Evolutionary conservation across 1,284 basidiomycete species (phyloP).

Genomic region (Exobasidium cylindrosporum): DNA sequence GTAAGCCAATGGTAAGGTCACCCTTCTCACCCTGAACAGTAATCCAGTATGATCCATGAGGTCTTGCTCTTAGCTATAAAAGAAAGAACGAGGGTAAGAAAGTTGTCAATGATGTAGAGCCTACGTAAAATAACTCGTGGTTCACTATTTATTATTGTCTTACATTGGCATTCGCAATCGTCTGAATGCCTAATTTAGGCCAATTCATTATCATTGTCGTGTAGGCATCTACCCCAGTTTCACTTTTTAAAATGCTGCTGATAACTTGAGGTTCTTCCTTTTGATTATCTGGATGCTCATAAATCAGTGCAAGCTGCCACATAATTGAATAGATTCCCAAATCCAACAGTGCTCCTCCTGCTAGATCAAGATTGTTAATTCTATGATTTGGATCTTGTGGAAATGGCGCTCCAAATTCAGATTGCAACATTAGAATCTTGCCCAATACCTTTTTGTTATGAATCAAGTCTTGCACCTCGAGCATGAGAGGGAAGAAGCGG

Average conservation of each 20-base stretch:
- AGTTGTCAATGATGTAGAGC: no score
- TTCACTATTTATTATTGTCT: no score
- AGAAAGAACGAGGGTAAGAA: no score
- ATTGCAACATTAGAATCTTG: conserved; percentile 25
- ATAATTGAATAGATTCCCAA: conserved; percentile 56
- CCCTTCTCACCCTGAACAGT: conserved; percentile 41
- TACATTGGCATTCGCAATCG: neutral
- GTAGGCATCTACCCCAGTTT: neutral
- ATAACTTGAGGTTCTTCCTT: neutral
- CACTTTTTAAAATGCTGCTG: neutral
- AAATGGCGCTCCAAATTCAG: conserved; percentile 32
- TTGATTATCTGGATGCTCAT: conserved; percentile 24
- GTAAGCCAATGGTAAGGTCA: conserved; percentile 62
- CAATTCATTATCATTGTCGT: neutral
- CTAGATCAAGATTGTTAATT: conserved; percentile 74
- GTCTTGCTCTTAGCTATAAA: no score
- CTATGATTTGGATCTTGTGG: conserved; percentile 64
- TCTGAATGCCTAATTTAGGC: neutral
- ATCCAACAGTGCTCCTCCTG: conserved; percentile 81
- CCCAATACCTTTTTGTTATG: conserved; percentile 35
- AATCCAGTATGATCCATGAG: conserved; percentile 15
- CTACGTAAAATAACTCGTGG: no score
- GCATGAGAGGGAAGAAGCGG: conserved; percentile 39
- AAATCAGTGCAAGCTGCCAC: conserved; percentile 40
- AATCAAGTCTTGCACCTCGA: conserved; percentile 29